Percentiles rank a stretch among this genome's conserved stretches.
These are phyloP conservation scores for Isochrysis galbana DNA, from an alignment of 78 protist genomes.

Conservation along the genomic window DNA sequence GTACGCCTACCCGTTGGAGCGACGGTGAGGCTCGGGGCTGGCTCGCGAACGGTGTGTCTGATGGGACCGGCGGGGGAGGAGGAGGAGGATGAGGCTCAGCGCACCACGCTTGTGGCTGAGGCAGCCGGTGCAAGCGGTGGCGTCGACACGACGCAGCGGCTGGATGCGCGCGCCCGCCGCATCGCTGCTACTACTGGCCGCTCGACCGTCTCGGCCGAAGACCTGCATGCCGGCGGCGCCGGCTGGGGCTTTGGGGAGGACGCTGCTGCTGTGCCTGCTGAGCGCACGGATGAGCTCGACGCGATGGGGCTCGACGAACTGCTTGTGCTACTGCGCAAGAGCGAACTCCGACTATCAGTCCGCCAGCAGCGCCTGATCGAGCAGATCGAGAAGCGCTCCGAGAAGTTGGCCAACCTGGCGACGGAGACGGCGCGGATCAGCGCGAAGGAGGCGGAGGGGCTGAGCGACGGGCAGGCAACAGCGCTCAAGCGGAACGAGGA, in stretches of 20 bases:
- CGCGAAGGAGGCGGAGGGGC: constrained; percentile 35
- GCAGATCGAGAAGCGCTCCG: constrained; percentile 30
- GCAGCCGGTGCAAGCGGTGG: too few relatives aligned
- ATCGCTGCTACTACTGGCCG: background rate
- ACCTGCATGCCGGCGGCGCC: background rate
- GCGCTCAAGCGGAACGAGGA: background rate
- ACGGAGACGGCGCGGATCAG: background rate
- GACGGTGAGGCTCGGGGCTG: constrained; percentile 15
- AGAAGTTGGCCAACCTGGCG: background rate
- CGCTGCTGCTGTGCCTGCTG: background rate
- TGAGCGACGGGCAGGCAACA: background rate
- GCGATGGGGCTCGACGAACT: background rate
- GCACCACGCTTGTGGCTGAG: too few relatives aligned
- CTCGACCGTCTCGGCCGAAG: background rate
- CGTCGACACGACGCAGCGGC: too few relatives aligned
- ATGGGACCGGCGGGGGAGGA: background rate
- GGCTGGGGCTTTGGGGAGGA: constrained; percentile 30
- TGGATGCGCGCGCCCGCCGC: background rate
- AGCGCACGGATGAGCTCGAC: background rate
- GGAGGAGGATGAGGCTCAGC: background rate
- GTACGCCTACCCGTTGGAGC: constrained; percentile 7
- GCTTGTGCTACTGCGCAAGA: background rate
- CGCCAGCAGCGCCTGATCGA: background rate
- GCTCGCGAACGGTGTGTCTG: background rate
- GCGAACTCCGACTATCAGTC: background rate